Evolutionary conservation across 1,284 basidiomycete species (phyloP), one percentile per base, ranked within the genome.

Genomic region (Trichosporon faecale): DNA sequence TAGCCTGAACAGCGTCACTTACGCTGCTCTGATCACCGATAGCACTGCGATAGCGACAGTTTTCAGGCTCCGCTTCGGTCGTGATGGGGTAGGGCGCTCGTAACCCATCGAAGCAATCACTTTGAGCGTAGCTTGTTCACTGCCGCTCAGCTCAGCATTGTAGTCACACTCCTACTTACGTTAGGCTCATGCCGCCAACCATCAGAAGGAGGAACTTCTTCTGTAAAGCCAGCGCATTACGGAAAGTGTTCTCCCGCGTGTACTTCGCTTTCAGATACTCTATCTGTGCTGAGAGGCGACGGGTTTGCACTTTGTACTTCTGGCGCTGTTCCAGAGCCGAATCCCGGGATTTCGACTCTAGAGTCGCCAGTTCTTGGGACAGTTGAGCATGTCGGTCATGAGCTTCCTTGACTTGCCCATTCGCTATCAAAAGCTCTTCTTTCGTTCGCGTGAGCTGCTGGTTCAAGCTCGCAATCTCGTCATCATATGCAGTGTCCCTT

Each of bases 201-300:
- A 84, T 71, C 4, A 83, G 68, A 6, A 84, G 69, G 2, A 86
- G 76, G 78, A 95, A 96, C 66, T 88, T 85, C 81, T 99, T 99
- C 84, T 98, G 96, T 78, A 94, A 90, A 3, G 87, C 86, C 61
- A 98, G 85, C 75, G 91, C 90, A 68, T 86, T 87, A n/a, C 95
- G 88, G 84, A 96, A 88, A 1, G 88, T 86, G 25, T 90, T 88
- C 84, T 99, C 96, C 37, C 96, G 87, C 1, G 88, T 91, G 82
- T 91, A 95, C 79, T 94, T 94, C 64, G 91, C 91, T 81, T 98
- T 96, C 73, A 98, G 87, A 83, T 98, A 98, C 64, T 88, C 88
- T 73, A 98, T 95, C 80, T 97, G 79, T 29, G 74, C 72, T 0
- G 79, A 78, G 4, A 83, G 72, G 21, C 78, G 76, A 35, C 75